Conservation (phyloP, 352 stramenopile genomes). For the Pythium aristosporum region DNA sequence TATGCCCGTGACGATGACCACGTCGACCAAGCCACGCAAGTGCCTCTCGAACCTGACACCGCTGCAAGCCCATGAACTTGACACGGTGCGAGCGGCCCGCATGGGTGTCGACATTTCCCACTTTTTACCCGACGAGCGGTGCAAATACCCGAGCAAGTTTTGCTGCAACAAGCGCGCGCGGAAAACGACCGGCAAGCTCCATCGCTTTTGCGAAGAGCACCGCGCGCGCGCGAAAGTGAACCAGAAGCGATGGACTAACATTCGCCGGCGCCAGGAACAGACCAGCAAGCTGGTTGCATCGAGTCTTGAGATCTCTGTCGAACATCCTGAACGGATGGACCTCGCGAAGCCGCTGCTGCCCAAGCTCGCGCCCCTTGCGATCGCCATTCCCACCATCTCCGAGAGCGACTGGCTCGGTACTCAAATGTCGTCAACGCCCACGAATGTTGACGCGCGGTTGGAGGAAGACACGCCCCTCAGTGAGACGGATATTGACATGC, state of each 20-base stretch:
- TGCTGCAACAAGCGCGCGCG: conserved; percentile 14
- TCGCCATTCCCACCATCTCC: neutral
- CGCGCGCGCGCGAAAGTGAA: conserved; percentile 16
- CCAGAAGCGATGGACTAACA: conserved; percentile 21
- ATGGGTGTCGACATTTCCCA: conserved; percentile 17
- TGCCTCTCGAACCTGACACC: neutral
- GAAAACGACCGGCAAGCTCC: conserved; percentile 21
- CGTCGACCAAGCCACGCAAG: neutral
- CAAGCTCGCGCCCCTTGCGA: conserved; percentile 3
- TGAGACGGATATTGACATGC: conserved; percentile 16
- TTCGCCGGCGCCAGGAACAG: conserved; percentile 6
- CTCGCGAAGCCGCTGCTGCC: conserved; percentile 11
- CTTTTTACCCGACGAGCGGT: conserved; percentile 25
- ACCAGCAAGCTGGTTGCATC: neutral
- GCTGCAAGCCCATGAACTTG: neutral
- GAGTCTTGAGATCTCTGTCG: neutral
- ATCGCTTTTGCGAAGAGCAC: conserved; percentile 26
- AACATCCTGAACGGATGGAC: neutral
- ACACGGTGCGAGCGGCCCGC: neutral
- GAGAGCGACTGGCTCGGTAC: neutral
- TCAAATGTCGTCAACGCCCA: neutral
- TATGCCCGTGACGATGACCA: neutral
- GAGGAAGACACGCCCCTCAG: conserved; percentile 10
- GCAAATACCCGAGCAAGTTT: conserved; percentile 25
- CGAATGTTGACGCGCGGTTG: conserved; percentile 5